A percentile compares a stretch with the other conserved stretches of the same genome.
These are phyloP conservation scores for Westerdykella ornata DNA, from an alignment of 2,329 filamentous ascomycete species.

Conservation along the genomic window DNA sequence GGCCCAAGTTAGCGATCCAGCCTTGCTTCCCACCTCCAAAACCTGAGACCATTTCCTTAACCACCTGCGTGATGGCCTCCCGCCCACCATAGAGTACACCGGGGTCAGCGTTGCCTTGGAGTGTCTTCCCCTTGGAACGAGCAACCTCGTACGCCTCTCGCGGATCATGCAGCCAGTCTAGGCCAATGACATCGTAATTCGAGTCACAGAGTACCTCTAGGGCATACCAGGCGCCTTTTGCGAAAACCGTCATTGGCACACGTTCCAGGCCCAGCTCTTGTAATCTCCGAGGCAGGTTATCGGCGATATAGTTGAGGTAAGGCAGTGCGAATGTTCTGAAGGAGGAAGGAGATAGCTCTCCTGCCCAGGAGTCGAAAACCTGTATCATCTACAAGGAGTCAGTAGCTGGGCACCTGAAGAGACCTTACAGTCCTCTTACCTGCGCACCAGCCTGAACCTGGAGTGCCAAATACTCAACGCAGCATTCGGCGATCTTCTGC, in stretches of 20 bases:
- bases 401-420: conserved; percentile 6
- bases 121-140: conserved; percentile 60
- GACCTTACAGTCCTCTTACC: conserved; percentile 39
- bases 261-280: conserved; percentile 66
- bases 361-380: conserved; percentile 98
- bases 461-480: conserved; percentile 86
- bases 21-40: conserved; percentile 79
- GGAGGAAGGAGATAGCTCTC: conserved; percentile 75
- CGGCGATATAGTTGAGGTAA: conserved; percentile 76
- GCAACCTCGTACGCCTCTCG: conserved; percentile 75
- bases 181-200: conserved; percentile 86
- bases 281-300: conserved; percentile 68
- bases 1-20: conserved; percentile 95
- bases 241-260: conserved; percentile 96
- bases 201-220: conserved; percentile 79
- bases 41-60: conserved; percentile 79
- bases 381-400: conserved; percentile 61
- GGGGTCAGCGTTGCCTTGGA: conserved; percentile 95
- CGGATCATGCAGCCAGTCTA: conserved; percentile 93
- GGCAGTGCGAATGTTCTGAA: conserved; percentile 84
- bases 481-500: conserved; percentile 87
- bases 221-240: conserved; percentile 95
- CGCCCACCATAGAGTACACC: conserved; percentile 83
- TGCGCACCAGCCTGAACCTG: conserved; percentile 93
- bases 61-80: conserved; percentile 71